Percentiles rank a stretch among this genome's conserved stretches.
Conservation (phyloP, 768 basidiomycete genomes). For the Lactarius hengduanensis region DNA sequence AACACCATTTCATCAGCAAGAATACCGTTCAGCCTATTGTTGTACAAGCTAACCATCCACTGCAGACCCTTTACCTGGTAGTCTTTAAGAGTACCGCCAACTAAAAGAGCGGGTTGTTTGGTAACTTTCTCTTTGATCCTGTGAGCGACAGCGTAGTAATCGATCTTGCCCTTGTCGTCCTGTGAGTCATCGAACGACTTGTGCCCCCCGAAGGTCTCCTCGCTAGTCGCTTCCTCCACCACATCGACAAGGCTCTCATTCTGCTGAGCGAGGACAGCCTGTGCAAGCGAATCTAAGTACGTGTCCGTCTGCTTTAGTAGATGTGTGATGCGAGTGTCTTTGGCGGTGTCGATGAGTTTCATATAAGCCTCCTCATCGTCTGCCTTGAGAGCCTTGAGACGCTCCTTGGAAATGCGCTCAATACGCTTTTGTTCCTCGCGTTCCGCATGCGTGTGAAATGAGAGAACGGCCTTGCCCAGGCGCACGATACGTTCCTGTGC, state of each 20-base stretch:
- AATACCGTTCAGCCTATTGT: slow-evolving; percentile 94
- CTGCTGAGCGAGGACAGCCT: slow-evolving; percentile 92
- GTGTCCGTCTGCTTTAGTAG: slow-evolving; percentile 90
- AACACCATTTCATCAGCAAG: slow-evolving; percentile 90
- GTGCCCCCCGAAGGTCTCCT: slow-evolving; percentile 89
- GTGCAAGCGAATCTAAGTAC: slow-evolving; percentile 92
- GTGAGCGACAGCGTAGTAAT: slow-evolving; percentile 97
- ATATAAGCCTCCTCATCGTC: slow-evolving; percentile 99
- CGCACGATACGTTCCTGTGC: slow-evolving; percentile 57
- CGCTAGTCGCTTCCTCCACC: slow-evolving; percentile 68
- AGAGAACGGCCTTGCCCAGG: slow-evolving; percentile 76
- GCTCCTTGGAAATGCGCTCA: slow-evolving; percentile 94
- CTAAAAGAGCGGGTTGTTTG: slow-evolving; percentile 67
- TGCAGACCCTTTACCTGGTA: slow-evolving; percentile 94
- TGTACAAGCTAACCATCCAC: slow-evolving; percentile 98
- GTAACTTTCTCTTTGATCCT: slow-evolving; percentile 83
- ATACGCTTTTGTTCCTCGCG: slow-evolving; percentile 98
- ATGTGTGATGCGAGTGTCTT: slow-evolving; percentile 98
- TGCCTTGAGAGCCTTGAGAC: slow-evolving; percentile 94
- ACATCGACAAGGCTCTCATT: slow-evolving; percentile 49
- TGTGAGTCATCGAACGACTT: slow-evolving; percentile 58
- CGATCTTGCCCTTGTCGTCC: slow-evolving; percentile 72
- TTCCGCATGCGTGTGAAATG: slow-evolving; percentile 87
- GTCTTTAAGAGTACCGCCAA: slow-evolving; percentile 90
- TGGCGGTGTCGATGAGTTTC: slow-evolving; percentile 98